Base-by-base conservation (phyloP, 805 yeast species). In the Scheffersomyces spartinae region DNA sequence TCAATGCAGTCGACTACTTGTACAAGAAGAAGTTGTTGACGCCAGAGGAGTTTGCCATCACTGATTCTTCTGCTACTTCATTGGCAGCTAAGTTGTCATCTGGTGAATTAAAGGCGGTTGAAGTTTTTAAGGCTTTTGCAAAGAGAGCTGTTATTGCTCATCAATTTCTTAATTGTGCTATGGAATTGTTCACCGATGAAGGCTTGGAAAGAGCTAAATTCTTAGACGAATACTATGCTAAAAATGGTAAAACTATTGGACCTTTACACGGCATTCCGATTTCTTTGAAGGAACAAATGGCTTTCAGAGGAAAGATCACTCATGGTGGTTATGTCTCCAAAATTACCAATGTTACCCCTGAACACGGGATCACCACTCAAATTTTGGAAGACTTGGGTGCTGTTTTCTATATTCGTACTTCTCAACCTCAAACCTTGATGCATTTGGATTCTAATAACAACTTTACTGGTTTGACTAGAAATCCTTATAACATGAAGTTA, bases 241-340 rank as follows among this genome's bases (percentile, higher is more conserved):
- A 55, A 21, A 47, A 62, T 21, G 76, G 74, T 9, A 58, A 64
- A 33, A 46, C 62, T 2, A 40, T 68, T 18, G 82, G 82, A 15
- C 75, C 79, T 2, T 57, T 75, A 24, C 82, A 75, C 37, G 84
- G 84, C 2, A 48, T 75, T 16, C 84, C 83, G 3, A 51, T 74
- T 17, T 71, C 79, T 1, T 53, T 74, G 27, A 74, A 74, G 33
- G 76, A 65, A 35, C 68, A 63, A 30, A 50, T 56, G 47, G 35
- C 41, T 30, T 55, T 38, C 39, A 45, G 38, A 27, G 55, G 48
- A 17, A 52, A 38, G 27, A 38, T 45, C 32, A 49, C 63, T 8
- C 64, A 58, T 34, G 65, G 50, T 12, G 51, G 59, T 7, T 59
- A 47, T 33, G 68, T 61, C 5, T 47, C 61, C 2, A 28, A 31